Percentiles rank a stretch among this genome's conserved stretches.
phyloP scores from a whole-genome alignment of 1,284 basidiomycete species.

The Moesziomyces antarcticus region DNA sequence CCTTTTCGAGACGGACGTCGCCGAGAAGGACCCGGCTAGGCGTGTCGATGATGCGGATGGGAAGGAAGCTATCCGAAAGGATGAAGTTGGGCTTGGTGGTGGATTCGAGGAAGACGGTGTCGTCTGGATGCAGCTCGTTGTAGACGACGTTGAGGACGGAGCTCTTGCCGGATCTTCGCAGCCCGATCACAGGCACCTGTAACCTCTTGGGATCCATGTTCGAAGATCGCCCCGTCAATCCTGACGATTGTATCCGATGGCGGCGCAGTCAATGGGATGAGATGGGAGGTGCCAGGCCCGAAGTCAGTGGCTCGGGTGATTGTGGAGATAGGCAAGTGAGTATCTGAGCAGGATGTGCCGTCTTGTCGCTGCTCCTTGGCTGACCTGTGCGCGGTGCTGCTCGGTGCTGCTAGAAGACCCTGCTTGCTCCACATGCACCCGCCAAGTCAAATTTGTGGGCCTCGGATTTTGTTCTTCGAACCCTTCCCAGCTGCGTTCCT shows the following conservation, averaged over 20 bases:
- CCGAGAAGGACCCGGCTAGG: constrained; percentile 77
- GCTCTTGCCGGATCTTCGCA: constrained; percentile 80
- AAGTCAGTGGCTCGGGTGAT: too few relatives aligned
- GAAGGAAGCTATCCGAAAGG: constrained; percentile 80
- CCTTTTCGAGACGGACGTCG: constrained; percentile 35
- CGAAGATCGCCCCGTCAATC: not conserved
- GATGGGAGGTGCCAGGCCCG: too few relatives aligned
- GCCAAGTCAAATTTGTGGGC: not conserved
- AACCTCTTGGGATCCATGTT: constrained; percentile 36
- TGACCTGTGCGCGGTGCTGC: not conserved
- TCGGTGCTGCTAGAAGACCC: not conserved
- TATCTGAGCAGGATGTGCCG: too few relatives aligned
- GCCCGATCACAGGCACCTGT: constrained; percentile 45
- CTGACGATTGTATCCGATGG: too few relatives aligned
- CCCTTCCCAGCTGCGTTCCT: too few relatives aligned
- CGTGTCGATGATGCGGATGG: constrained; percentile 94
- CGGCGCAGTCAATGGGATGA: too few relatives aligned
- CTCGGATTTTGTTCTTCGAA: not conserved
- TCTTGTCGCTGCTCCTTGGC: not conserved
- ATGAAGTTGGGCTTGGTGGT: constrained; percentile 38
- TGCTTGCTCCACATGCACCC: not conserved
- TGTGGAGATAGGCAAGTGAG: too few relatives aligned
- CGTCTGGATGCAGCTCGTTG: constrained; percentile 82
- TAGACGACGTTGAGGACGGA: constrained; percentile 92
- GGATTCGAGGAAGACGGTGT: constrained; percentile 88